Base-by-base conservation (phyloP, 2,329 filamentous ascomycete genomes). In the Cercospora sp. region DNA sequence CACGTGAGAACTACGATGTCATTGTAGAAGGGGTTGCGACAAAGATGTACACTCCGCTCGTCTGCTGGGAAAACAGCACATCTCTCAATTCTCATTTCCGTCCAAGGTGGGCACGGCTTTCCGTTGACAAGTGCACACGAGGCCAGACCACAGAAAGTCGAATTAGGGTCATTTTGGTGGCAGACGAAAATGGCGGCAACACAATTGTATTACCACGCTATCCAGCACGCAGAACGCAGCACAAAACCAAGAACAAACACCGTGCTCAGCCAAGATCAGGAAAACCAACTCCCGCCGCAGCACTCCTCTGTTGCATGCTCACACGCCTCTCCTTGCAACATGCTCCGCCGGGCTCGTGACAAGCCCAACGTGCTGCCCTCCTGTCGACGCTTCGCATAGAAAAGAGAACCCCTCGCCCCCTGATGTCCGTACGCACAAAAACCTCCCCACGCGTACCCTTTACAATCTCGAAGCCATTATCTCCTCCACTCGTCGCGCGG, bases 391-490 rank as follows among this genome's bases (percentile, higher is more conserved):
- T 45, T 62, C 40, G 24, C 59, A 45, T 26, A 61, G 59, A 59
- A 24, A 59, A 61, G 63, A 65, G 63, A 53, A 40, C 65, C 65
- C 65, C 65, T 63, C 65, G 61, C 60, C 65, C 65, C 65, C 65
- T 59, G 43, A 40, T 60, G 12, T 37, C 32, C 7, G 43, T 53
- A 51, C 40, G 40, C 60, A 43, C 60, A 24, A 51, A 45, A 58
- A 58, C 65, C 65, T 67, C 65, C 65, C 65, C 65, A 57, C 49
- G 55, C 65, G 65, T 67, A 45, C 65, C 40, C 65, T 63, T 30
- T 53, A 63, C 65, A 67, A 24, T 49, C 26, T 60, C 65, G 65
- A 63, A 63, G 65, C 61, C 65, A 67, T 67, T 58, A 67, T 43
- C 34, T 58, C 65, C 53, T 40, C 60, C 65, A 5, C 37, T 61